Base-by-base conservation (phyloP, 192 early-diverging fungal genomes). In the Chytriomyces hyalinus region DNA sequence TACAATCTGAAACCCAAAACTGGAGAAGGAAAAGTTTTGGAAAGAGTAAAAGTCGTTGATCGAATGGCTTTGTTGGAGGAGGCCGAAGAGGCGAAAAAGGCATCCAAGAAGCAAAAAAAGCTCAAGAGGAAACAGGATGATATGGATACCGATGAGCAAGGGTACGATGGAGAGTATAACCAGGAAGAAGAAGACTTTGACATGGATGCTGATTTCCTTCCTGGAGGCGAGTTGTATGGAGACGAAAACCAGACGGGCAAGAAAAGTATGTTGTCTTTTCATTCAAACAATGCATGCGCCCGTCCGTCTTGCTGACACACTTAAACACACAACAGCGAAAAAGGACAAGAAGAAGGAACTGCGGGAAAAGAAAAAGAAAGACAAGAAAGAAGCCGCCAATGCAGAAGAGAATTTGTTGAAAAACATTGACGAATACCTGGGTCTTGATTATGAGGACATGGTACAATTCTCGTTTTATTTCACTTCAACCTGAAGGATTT, bases 401-500 rank as follows among this genome's bases (percentile, higher is more conserved):
- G 62, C 60, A 67, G 65, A 75, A 68, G 43, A 82, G 81, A n/a
- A 82, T 62, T 86, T 87, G 76, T 87, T 86, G 26, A 79, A 91
- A 17, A 93, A 94, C 80, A 77, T 98, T 83, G 94, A 97, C 67
- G 93, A 99, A 73, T 92, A 93, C 84, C 95, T 96, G 80, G 89
- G 94, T 73, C 88, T 97, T 8, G 93, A 95, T 77, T 95, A 94
- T 80, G 95, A 99, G 78, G 95, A 99, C 79, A 90, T 96, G 82
- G 90, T 92, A 76, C 67, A 73, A 9, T 44, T 22, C 48, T 7
- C 49, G 8, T 22, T 43, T 17, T 8, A 70, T 66, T 17, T 13
- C 6, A 45, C 3, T 22, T 24, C 72, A n/a, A 11, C 24, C 15
- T 57, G 53, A 57, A 20, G 20, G 20, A 57, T 57, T 57, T 69